These are phyloP conservation scores for Allodekkera sacchari DNA, from an alignment of 805 yeast genomes.

Conservation along the genomic window DNA sequence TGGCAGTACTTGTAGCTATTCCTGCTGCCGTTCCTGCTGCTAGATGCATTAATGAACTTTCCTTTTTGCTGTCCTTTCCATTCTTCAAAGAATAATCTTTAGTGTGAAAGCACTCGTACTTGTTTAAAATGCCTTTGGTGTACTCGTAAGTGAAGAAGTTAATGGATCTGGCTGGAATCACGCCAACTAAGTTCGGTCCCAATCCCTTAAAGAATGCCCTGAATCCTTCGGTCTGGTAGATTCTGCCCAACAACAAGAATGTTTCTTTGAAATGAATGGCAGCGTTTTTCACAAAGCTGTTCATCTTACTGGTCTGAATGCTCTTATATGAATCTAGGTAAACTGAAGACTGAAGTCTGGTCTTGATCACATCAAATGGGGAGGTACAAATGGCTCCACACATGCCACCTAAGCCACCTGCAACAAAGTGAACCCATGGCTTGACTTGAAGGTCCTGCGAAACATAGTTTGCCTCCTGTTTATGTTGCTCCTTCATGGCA, in stretches of 20 bases:
- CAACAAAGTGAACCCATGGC: conserved; percentile 79
- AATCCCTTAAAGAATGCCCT: conserved; percentile 86
- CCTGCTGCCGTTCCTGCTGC: conserved; percentile 89
- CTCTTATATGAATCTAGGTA: conserved; percentile 47
- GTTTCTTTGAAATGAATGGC: conserved; percentile 79
- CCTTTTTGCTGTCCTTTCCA: conserved; percentile 56
- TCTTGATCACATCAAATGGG: conserved; percentile 94
- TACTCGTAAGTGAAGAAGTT: conserved; percentile 95
- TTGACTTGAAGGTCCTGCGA: conserved; percentile 18
- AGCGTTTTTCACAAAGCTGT: conserved; percentile 24
- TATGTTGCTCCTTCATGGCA: conserved; percentile 16
- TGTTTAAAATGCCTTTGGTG: conserved; percentile 70
- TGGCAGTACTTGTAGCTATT: conserved; percentile 86
- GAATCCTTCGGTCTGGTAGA: conserved; percentile 72
- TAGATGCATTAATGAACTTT: conserved; percentile 79
- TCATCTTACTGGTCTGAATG: conserved; percentile 22
- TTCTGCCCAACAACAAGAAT: conserved; percentile 55
- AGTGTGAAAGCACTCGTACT: conserved; percentile 48
- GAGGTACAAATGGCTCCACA: conserved; percentile 92
- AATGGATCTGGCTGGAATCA: conserved; percentile 94
- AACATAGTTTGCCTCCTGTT: conserved; percentile 3
- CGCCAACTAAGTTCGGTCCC: conserved; percentile 96
- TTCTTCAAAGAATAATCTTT: too few relatives aligned
- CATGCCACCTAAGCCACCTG: conserved; percentile 96
- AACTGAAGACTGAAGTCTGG: conserved; percentile 87